Evolutionary conservation across 148 eudicot genomes (phyloP), one percentile per base, ranked within the genome.

Genomic region (Nyssa sinensis): DNA sequence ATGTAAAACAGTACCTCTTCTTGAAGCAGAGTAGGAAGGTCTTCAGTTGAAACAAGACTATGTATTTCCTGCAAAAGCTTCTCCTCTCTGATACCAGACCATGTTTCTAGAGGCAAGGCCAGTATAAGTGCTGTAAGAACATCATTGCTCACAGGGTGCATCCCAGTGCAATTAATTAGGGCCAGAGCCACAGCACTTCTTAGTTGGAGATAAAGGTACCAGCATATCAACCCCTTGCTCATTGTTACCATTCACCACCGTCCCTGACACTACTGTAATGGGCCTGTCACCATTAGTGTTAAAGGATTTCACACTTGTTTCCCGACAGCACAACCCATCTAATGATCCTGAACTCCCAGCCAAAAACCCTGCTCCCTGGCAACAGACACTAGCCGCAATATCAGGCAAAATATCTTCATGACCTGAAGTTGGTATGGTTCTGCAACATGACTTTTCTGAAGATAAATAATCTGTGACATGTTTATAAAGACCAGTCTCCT

Each of bases 41-140:
- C 76, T 23, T 84, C 86, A 58, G 81, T 75, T 35, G 90, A 83
- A 65, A 87, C 91, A 68, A 91, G 86, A 49, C 79, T 66, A 39
- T 57, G 53, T 19, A 91, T 70, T 61, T 94, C 95, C 79, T 86
- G 76, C 77, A 75, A 74, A 77, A 88, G 83, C 79, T 68, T 77
- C 68, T 83, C 76, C 39, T 85, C 84, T 80, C 82, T 88, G 37
- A 94, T 80, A 34, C 88, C 84, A 21, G 86, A 86, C 98, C 98
- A 94, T 27, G 98, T 94, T 53, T 91, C 72, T 25, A 83, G 82
- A 66, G 98, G 97, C 83, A 94, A 83, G 7, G 98, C 91, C 79
- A 94, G 85, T 79, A 94, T 78, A 67, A 94, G 91, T 55, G 84
- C 89, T 8, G 98, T 94, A 59, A 94, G 74, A 59, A 91, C 79